Evolutionary conservation across 495 filamentous ascomycete genomes (phyloP), one percentile per base, ranked within the genome.

Genomic region (Lophiostoma macrostomum): DNA sequence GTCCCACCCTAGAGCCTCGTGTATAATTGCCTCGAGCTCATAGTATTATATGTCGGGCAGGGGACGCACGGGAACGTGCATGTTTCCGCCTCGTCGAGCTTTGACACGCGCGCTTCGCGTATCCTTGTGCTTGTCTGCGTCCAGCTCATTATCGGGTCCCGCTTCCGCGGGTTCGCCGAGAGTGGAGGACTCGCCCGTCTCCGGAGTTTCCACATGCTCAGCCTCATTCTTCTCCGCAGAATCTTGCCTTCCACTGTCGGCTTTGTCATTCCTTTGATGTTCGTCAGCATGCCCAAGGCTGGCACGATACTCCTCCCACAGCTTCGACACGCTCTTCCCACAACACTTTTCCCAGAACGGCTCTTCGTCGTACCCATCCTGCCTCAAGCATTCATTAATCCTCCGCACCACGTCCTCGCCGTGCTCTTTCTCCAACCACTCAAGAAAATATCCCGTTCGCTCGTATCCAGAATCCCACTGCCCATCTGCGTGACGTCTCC

Each of bases 381-480:
- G 72, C 32, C 81, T 73, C 60, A 93, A 66, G 42, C 80, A 73
- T 54, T 85, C 86, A 71, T 96, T 96, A 23, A 95, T 59, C 64
- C 73, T 74, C 27, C 78, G 78, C n/a, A 95, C 77, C 1, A 81
- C 84, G 4, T 88, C 90, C 36, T 64, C 60, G 0, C 89, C 90
- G 64, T 83, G 85, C 36, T 74, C 67, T 10, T 66, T 41, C 67
- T 87, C 80, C 44, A 88, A 68, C 73, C 85, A 88, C 32, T 93
- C 81, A 43, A 98, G 70, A 64, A 98, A 97, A 67, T 86, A 98
- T 4, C 82, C 93, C 16, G 93, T 98, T 61, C 85, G 79, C 75
- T 95, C 84, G 73, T 98, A 98, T 6, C 93, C 93, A 44, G 76
- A 80, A 71, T 98, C 91, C 93, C 93, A 97, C 12, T 77, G 75